These are phyloP conservation scores for Durotheca rogersii DNA, from an alignment of 495 filamentous ascomycete genomes.

Conservation along the genomic window DNA sequence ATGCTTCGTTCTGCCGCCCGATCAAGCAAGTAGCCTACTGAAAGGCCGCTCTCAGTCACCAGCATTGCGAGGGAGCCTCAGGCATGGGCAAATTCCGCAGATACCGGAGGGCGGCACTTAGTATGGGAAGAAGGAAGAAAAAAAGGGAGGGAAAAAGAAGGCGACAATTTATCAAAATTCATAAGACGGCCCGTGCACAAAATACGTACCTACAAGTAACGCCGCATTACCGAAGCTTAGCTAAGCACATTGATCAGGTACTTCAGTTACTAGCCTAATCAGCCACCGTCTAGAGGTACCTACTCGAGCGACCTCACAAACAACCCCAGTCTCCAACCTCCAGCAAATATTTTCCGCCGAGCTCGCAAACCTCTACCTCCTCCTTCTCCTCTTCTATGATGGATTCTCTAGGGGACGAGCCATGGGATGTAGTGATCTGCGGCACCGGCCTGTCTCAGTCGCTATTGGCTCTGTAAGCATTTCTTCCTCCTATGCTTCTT, in stretches of 20 bases:
- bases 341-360: too few species aligned
- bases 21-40: conserved; percentile 62
- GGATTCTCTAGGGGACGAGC: conserved; percentile 76
- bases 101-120: conserved; percentile 55
- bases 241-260: too few species aligned
- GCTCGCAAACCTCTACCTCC: too few species aligned
- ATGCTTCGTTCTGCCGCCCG: conserved; percentile 69
- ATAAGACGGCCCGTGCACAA: conserved; percentile 8
- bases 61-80: conserved; percentile 40
- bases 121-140: conserved; percentile 45
- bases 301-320: too few species aligned
- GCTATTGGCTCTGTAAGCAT: conserved; percentile 84
- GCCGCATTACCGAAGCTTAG: not conserved
- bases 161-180: not conserved
- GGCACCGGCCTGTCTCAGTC: conserved; percentile 91
- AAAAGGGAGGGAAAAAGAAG: conserved; percentile 13
- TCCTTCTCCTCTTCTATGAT: conserved; percentile 50
- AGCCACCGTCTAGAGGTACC: too few species aligned
- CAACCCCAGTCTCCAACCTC: too few species aligned
- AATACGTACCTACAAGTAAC: not conserved
- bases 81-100: conserved; percentile 37
- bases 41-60: conserved; percentile 59
- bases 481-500: conserved; percentile 8
- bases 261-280: not conserved
- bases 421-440: conserved; percentile 88